Conservation (phyloP, 2,329 filamentous ascomycete species). For the Rutstroemia sydowiana region DNA sequence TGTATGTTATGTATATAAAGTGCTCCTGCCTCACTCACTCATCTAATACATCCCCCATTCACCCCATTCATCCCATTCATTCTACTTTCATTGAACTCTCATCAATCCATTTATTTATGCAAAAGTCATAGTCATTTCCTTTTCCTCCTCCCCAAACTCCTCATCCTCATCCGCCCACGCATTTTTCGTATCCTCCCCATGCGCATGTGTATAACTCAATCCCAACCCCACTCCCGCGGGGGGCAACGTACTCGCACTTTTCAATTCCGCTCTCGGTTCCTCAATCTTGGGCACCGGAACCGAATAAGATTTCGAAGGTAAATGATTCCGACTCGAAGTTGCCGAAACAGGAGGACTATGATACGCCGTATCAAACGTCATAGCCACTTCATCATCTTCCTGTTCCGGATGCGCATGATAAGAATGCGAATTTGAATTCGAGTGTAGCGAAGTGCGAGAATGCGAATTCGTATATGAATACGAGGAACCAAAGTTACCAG, state of each 20-base stretch:
- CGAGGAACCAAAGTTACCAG: neutral
- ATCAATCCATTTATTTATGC: no score
- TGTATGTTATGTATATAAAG: no score
- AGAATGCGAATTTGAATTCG: slow-evolving; percentile 9
- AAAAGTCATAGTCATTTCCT: slow-evolving; percentile 77
- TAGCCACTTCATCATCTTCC: slow-evolving; percentile 48
- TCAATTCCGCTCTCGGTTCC: slow-evolving; percentile 34
- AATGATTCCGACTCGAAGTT: slow-evolving; percentile 12
- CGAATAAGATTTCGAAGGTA: slow-evolving; percentile 11
- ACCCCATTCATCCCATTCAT: no score
- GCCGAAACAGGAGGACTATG: slow-evolving; percentile 17
- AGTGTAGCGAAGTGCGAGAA: slow-evolving; percentile 8
- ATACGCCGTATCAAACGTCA: slow-evolving; percentile 65
- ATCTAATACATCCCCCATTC: no score
- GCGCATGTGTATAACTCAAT: neutral
- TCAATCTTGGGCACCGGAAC: neutral
- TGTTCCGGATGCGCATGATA: slow-evolving; percentile 17
- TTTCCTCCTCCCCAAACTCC: slow-evolving; percentile 64
- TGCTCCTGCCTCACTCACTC: no score
- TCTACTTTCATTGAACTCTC: no score
- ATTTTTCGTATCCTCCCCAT: slow-evolving; percentile 38
- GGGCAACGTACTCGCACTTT: slow-evolving; percentile 40
- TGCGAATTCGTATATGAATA: slow-evolving; percentile 9
- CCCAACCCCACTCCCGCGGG: neutral
- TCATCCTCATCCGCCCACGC: slow-evolving; percentile 67